Evolutionary conservation across 805 yeast genomes (phyloP), one percentile per base, ranked within the genome.

Genomic region (Saccharomycopsis amapae): DNA sequence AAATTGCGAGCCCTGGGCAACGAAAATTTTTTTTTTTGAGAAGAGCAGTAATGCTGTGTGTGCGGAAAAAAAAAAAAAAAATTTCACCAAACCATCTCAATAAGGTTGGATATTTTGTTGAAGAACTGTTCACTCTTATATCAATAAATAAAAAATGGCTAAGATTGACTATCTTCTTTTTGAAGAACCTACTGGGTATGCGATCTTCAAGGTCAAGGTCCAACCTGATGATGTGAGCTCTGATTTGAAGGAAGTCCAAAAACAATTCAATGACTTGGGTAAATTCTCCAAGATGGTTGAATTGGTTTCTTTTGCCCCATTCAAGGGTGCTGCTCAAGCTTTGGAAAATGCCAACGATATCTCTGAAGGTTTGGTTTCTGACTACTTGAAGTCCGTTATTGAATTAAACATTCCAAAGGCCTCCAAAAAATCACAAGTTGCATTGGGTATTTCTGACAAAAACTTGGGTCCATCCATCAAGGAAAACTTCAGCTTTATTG

Each of bases 291-390:
- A 93, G 71, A 73, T 90, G 73, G 81, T 93, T 57, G 95, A 89
- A 67, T 76, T 93, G 47, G 94, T 86, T 23, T 85, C 96, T 13
- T 93, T 93, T 69, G 95, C 96, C 50, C 98, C 98, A 42, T 93
- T 93, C 77, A 89, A 93, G 69, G 97, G 97, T 60, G 98, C 98
- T 51, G 97, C 98, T 44, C 97, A 93, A 68, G 98, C 98, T 51
- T 78, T 93, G 61, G 97, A 90, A 68, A 93, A 93, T 63, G 97
- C 97, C 57, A 93, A 93, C 63, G 97, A 93, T 63, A 84, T 93
- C 58, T 85, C 96, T 55, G 98, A 93, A 71, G 98, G 98, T 61
- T 76, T 89, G 58, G 95, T 90, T 47, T 83, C 89, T 49, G 97
- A 93, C 58, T 85, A 85, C 68, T 77, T 93, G 68, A 87, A 86